Conservation (phyloP, 257 asterid species). For the Solanum sejunctum region DNA sequence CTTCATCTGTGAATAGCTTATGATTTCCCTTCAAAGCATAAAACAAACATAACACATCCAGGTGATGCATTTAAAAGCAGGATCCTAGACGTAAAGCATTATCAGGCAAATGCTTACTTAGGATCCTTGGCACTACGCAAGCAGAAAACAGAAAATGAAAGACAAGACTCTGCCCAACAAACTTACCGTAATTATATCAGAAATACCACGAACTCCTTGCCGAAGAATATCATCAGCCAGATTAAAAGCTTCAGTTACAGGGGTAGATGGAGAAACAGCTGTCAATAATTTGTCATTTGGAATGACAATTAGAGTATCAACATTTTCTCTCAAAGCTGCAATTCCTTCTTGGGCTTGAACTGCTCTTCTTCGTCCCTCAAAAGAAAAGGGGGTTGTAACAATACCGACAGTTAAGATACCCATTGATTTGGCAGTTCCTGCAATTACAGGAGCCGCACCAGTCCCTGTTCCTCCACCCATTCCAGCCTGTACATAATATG, state of each 20-base stretch:
- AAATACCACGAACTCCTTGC: conserved; percentile 96
- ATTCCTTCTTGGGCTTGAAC: conserved; percentile 98
- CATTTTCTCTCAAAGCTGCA: conserved; percentile 86
- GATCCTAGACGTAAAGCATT: neutral
- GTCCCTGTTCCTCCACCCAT: conserved; percentile 99
- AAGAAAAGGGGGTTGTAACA: conserved; percentile 90
- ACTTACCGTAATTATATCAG: conserved; percentile 85
- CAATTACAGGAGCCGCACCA: conserved; percentile 94
- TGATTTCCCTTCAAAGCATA: neutral
- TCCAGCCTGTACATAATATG: conserved; percentile 57
- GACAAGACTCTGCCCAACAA: neutral
- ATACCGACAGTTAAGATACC: conserved; percentile 94
- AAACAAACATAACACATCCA: neutral
- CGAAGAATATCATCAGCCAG: conserved; percentile 96
- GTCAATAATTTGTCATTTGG: conserved; percentile 85
- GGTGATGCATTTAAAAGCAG: neutral
- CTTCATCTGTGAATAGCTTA: neutral
- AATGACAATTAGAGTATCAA: conserved; percentile 88
- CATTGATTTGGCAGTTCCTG: conserved; percentile 82
- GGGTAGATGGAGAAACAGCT: conserved; percentile 90
- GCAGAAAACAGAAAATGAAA: neutral
- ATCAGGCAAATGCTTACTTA: neutral
- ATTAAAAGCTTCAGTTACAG: conserved; percentile 94
- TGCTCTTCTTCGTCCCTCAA: conserved; percentile 92
- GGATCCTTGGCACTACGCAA: neutral